Conservation (phyloP, 2,329 filamentous ascomycete genomes). For the Arthrobotrys pseudoclavata region DNA sequence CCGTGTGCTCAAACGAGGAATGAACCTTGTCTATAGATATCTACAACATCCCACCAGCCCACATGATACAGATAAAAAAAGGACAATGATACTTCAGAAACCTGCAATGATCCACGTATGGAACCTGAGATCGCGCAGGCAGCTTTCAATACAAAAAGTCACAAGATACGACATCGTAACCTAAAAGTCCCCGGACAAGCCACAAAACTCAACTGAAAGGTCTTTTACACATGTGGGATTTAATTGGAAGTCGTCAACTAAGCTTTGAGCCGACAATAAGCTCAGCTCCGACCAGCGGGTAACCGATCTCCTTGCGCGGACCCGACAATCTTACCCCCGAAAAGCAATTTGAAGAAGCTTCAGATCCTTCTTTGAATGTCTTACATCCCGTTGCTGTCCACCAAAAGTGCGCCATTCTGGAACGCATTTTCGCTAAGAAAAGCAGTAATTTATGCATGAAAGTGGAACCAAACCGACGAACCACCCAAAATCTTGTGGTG, state of each 20-base stretch:
- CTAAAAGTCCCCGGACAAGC: slow-evolving; percentile 38
- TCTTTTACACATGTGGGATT: slow-evolving; percentile 4
- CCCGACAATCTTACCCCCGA: slow-evolving; percentile 33
- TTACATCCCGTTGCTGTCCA: slow-evolving; percentile 49
- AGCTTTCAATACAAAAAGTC: slow-evolving; percentile 20
- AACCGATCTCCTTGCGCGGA: slow-evolving; percentile 34
- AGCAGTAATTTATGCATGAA: slow-evolving; percentile 54
- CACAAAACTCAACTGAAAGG: slow-evolving; percentile 7
- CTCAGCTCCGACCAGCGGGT: slow-evolving; percentile 41
- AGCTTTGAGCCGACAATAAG: slow-evolving; percentile 43
- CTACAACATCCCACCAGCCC: slow-evolving; percentile 3
- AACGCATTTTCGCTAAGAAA: slow-evolving; percentile 56
- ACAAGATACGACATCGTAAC: slow-evolving; percentile 16
- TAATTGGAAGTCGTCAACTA: slow-evolving; percentile 18
- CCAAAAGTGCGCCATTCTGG: slow-evolving; percentile 57
- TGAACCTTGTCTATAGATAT: slow-evolving; percentile 20
- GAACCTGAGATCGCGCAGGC: slow-evolving; percentile 8
- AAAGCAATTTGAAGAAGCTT: slow-evolving; percentile 42
- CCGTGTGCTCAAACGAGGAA: slow-evolving; percentile 26
- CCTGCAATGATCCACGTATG: slow-evolving; percentile 11
- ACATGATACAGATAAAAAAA: slow-evolving; percentile 1
- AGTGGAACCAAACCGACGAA: slow-evolving; percentile 34
- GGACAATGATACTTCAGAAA: neutral
- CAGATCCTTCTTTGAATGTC: slow-evolving; percentile 45
- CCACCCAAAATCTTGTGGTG: slow-evolving; percentile 26